These are phyloP conservation scores for Dactylonectria estremocensis DNA, from an alignment of 2,329 filamentous ascomycete species.

Conservation along the genomic window DNA sequence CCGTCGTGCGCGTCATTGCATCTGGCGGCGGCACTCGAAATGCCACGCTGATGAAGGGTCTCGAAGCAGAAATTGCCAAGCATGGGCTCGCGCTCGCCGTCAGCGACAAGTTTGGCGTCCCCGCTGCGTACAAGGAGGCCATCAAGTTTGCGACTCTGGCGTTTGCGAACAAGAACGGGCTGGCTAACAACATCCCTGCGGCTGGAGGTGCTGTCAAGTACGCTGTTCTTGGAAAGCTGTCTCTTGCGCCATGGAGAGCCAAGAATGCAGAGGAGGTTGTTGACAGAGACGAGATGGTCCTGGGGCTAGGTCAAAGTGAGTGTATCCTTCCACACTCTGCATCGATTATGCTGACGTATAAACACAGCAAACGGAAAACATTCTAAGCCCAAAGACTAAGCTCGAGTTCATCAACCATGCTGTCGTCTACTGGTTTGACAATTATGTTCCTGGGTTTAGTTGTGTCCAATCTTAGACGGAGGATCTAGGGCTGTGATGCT, in stretches of 20 bases:
- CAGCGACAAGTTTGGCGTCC: conserved; percentile 50
- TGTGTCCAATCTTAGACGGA: not conserved
- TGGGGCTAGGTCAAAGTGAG: not conserved
- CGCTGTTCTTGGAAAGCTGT: conserved; percentile 49
- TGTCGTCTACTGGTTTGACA: too few species aligned
- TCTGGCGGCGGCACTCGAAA: conserved; percentile 49
- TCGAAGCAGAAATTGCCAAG: conserved; percentile 31
- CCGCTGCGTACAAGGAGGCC: conserved; percentile 50
- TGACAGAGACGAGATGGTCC: not conserved
- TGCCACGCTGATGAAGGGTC: conserved; percentile 41
- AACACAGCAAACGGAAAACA: not conserved
- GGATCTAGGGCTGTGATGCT: not conserved
- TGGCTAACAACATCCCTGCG: conserved; percentile 51
- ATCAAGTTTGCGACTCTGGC: conserved; percentile 52
- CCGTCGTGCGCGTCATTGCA: conserved; percentile 41
- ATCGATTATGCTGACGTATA: not conserved
- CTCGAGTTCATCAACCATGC: too few species aligned
- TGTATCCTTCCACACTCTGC: not conserved
- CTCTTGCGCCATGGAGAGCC: conserved; percentile 37
- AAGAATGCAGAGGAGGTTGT: not conserved
- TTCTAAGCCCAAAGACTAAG: not conserved
- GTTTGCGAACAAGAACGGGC: conserved; percentile 43
- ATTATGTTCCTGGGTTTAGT: too few species aligned
- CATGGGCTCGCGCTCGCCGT: conserved; percentile 39
- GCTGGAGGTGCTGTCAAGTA: conserved; percentile 47